Evolutionary conservation across 2,329 filamentous ascomycete species (phyloP).

Genomic region (Diaporthe sp.): DNA sequence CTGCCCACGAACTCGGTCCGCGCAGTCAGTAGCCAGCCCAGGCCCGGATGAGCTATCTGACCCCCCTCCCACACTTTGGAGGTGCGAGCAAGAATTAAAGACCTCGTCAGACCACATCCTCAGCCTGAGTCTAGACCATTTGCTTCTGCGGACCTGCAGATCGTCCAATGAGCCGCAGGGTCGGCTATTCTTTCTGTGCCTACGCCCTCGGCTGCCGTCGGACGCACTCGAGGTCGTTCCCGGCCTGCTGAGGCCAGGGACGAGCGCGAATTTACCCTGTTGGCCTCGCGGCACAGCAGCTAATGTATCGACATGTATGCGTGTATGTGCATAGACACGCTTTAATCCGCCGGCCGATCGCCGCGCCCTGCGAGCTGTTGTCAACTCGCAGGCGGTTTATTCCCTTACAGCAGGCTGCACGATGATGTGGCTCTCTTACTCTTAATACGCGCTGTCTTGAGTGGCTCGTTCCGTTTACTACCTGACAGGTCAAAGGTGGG

Average conservation of each 20-base stretch:
- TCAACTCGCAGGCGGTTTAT: not conserved
- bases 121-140: slow-evolving; percentile 16
- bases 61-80: not conserved
- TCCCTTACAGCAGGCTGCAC: slow-evolving; percentile 11
- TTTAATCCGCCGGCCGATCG: slow-evolving; percentile 10
- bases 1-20: slow-evolving; percentile 11
- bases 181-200: slow-evolving; percentile 31
- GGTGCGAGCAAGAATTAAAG: not conserved
- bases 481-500: slow-evolving; percentile 5
- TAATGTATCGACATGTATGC: not conserved
- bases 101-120: slow-evolving; percentile 4
- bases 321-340: not conserved
- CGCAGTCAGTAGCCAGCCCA: not conserved
- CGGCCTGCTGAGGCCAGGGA: slow-evolving; percentile 24
- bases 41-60: slow-evolving; percentile 2
- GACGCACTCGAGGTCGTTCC: slow-evolving; percentile 27
- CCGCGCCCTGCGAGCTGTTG: slow-evolving; percentile 21
- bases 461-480: not conserved
- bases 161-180: not conserved
- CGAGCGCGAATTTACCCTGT: slow-evolving; percentile 7
- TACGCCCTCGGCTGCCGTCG: slow-evolving; percentile 9
- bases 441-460: not conserved
- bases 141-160: slow-evolving; percentile 21
- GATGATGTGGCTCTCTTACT: slow-evolving; percentile 21
- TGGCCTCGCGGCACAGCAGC: not conserved